Evolutionary conservation across 306 rosid species (phyloP).

Genomic region (Vachellia pachyceras): DNA sequence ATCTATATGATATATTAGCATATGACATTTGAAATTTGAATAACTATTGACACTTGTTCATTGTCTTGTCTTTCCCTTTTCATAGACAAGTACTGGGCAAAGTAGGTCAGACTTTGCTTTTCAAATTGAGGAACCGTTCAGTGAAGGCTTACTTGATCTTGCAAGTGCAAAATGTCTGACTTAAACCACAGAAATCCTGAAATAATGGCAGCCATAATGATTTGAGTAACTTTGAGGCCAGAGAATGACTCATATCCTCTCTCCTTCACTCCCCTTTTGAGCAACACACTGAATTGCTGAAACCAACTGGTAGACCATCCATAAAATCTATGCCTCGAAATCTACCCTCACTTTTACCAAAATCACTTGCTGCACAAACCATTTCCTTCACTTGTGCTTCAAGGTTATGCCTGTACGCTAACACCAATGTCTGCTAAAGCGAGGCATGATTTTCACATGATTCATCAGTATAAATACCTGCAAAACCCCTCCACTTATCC

Average conservation of each 20-base stretch:
- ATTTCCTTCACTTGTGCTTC: constrained; percentile 43
- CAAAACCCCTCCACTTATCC: background rate
- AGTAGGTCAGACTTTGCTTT: background rate
- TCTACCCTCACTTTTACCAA: constrained; percentile 23
- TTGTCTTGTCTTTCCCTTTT: background rate
- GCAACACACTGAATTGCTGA: constrained; percentile 65
- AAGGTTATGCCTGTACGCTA: constrained; percentile 43
- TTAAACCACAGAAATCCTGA: constrained; percentile 75
- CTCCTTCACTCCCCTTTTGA: constrained; percentile 75
- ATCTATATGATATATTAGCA: no score
- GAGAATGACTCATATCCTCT: constrained; percentile 65
- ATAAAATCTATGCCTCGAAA: constrained; percentile 38
- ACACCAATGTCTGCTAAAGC: constrained; percentile 51
- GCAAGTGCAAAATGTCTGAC: constrained; percentile 54
- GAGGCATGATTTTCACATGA: constrained; percentile 38
- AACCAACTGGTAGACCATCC: constrained; percentile 78
- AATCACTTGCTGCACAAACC: constrained; percentile 35
- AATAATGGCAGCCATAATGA: constrained; percentile 55
- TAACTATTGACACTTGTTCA: background rate
- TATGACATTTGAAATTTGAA: background rate
- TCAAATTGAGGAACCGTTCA: background rate
- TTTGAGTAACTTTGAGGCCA: constrained; percentile 51
- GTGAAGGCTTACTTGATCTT: constrained; percentile 62
- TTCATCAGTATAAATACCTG: constrained; percentile 59
- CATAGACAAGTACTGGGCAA: background rate